phyloP scores from a whole-genome alignment of 1,284 basidiomycete genomes.

The Schizophyllum amplum region DNA sequence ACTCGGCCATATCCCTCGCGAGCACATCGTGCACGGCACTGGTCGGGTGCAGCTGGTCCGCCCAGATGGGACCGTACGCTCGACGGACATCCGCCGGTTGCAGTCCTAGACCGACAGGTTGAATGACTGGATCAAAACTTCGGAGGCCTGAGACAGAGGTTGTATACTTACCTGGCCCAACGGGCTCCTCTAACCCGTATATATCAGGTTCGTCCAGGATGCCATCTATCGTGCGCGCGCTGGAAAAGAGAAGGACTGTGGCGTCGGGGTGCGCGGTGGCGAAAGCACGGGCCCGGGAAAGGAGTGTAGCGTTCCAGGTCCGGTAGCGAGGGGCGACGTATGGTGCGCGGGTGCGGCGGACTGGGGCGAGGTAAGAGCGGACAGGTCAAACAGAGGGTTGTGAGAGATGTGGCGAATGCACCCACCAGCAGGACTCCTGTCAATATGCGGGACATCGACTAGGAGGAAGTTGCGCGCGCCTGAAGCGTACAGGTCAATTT shows the following conservation, averaged over 20 bases:
- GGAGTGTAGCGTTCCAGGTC: neutral
- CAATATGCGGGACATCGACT: constrained; percentile 48
- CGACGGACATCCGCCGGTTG: neutral
- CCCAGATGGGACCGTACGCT: constrained; percentile 36
- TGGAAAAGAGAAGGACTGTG: constrained; percentile 42
- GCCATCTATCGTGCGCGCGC: constrained; percentile 34
- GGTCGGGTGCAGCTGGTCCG: constrained; percentile 41
- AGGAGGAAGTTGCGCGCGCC: constrained; percentile 55
- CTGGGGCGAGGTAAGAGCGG: no score
- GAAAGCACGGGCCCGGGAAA: neutral
- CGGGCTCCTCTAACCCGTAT: constrained; percentile 25
- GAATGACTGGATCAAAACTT: no score
- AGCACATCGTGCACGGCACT: constrained; percentile 35
- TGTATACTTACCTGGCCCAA: neutral
- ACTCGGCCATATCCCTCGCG: constrained; percentile 29
- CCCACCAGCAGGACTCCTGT: constrained; percentile 19
- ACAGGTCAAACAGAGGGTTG: no score
- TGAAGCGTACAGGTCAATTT: constrained; percentile 15
- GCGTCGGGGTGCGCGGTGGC: constrained; percentile 27
- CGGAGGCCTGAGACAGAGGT: neutral
- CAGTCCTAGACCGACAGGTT: no score
- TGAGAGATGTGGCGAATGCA: no score
- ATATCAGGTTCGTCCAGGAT: constrained; percentile 35
- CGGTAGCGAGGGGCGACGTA: neutral
- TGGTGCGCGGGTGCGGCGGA: neutral